Percentiles rank a stretch among this genome's conserved stretches.
phyloP scores from a whole-genome alignment of 75 land plant genomes.

The Sequoia sempervirens region DNA sequence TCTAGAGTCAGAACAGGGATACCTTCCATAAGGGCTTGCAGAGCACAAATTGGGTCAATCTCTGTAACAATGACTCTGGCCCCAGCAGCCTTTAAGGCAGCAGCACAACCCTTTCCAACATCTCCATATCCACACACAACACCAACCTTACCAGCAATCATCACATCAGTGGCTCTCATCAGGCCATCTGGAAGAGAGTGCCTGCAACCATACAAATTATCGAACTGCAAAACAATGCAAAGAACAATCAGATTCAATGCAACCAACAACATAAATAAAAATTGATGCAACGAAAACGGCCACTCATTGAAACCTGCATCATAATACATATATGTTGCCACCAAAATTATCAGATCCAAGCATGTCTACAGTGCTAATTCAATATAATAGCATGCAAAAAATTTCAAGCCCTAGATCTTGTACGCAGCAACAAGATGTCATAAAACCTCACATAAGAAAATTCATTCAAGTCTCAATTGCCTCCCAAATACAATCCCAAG shows the following conservation, averaged over 20 bases:
- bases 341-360: background rate
- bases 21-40: no score
- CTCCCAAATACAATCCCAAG: no score
- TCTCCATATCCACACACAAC: conserved; percentile 90
- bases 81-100: conserved; percentile 82
- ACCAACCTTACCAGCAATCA: background rate
- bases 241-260: background rate
- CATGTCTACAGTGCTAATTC: no score
- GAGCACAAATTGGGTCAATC: no score
- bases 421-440: no score
- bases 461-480: no score
- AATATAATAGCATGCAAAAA: no score
- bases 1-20: conserved; percentile 46
- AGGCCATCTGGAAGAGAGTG: no score
- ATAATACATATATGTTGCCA: background rate
- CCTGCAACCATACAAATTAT: conserved; percentile 61
- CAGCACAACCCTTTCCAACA: conserved; percentile 96
- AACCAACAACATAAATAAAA: background rate
- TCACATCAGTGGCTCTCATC: no score
- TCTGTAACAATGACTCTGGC: conserved; percentile 79
- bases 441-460: no score
- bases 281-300: background rate
- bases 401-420: no score
- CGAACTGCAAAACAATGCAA: conserved; percentile 53
- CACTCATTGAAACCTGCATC: background rate